Base-by-base conservation (phyloP, 1,139 yeast genomes). In the Trichomonascaceae sp. region DNA sequence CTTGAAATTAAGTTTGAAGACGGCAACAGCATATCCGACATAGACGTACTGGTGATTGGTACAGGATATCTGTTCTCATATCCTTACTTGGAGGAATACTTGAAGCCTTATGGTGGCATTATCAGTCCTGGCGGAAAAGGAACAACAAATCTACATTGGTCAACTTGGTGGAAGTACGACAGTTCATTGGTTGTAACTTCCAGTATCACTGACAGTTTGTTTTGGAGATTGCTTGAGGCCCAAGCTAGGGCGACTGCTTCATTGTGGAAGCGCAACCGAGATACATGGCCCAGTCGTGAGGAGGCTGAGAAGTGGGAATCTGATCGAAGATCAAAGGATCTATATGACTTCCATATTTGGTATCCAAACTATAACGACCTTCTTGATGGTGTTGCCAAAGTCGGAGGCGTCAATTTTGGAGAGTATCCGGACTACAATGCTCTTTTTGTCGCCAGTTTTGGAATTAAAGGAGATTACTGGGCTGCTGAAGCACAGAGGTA, bases 131-230 rank as follows among this genome's bases (percentile, higher is more conserved):
- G 41, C 8, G 64, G 63, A 2, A 53, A 50, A 39, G 57, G 57
- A 30, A 44, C 62, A 22, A 49, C 51, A 20, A 62, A 62, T 48
- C 36, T 58, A 15, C 62, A 57, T 52, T 59, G 61, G 56, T 57
- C 62, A 1, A 62, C 65, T 0, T 62, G 64, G 64, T 62, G 65
- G 65, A 61, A 61, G 18, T 53, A 57, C 27, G 65, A 62, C 46
- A 57, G 62, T 12, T 56, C 61, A 24, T 50, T 62, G 38, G 65
- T 57, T 1, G 51, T 61, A 3, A 46, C 60, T 10, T 58, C 63
- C 7, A 47, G 55, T 17, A 53, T 62, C 45, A 59, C 58, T 10
- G 65, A 62, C 30, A 62, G 64, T 7, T 44, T 62, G 15, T 51
- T 57, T 2, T 57, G 63, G 60, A 49, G 60, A 15, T 60, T 58